Base-by-base conservation (phyloP, 768 basidiomycete species). In the Rubroboletus satanas region DNA sequence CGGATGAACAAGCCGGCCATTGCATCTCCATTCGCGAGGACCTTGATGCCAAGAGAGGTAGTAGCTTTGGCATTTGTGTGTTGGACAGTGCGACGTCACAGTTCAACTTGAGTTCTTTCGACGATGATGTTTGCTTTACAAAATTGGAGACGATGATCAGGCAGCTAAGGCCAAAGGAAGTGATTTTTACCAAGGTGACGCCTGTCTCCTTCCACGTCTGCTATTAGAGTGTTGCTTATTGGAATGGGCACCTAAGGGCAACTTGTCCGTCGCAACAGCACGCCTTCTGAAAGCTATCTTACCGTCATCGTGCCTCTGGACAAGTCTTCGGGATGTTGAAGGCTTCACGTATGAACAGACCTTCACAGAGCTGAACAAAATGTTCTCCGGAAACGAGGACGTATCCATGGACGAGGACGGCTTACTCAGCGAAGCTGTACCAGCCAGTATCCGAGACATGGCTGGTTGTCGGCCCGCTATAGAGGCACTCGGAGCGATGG, bases 81-180 rank as follows among this genome's bases (percentile, higher is more conserved):
- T 72, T 98, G 62, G 97, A 99, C 68, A 95, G 93, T 55, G 82
- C 97, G 4, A 99, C 97, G 0, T 95, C 93, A 43, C 90, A 96
- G 68, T 98, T 99, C 77, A 87, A 93, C 65, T 67, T 99, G 64
- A 89, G 90, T 52, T 77, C 81, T 1, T 97, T 98, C 69, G 83
- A 88, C 54, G 97, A 99, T 62, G 97, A 99, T 67, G 79, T 92
- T 12, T 95, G 90, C 66, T 81, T 93, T 33, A 98, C 97, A 5
- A 88, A 85, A 68, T 72, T 99, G 55, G 97, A 98, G 74, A 99
- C 97, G 0, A 75, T 97, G 62, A 83, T 98, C 74, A 79, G 96
- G 58, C 94, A 96, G 68, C 74, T 98, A 51, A 77, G 93, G 37
- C 91, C 91, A 1, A 96, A 96, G 70, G 95, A 97, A 69, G 69